These are phyloP conservation scores for Dryas drummondii DNA, from an alignment of 306 rosid genomes.

Conservation along the genomic window DNA sequence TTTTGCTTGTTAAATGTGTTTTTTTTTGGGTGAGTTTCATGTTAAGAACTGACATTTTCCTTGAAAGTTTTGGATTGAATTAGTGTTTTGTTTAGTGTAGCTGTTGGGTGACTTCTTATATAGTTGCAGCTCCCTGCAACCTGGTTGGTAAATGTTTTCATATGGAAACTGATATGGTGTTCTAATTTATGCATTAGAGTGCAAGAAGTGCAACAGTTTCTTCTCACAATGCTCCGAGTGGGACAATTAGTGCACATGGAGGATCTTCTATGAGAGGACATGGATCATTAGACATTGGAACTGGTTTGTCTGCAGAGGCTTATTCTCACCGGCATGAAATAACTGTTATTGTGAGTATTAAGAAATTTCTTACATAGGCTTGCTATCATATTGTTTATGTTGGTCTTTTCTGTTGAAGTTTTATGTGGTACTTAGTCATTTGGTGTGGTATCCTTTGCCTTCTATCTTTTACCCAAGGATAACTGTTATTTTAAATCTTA, in stretches of 20 bases:
- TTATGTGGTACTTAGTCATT: neutral
- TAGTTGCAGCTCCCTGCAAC: neutral
- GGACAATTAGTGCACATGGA: slow-evolving; percentile 43
- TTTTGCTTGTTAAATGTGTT: neutral
- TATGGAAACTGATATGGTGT: slow-evolving; percentile 8
- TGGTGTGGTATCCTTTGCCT: neutral
- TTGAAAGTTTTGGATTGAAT: neutral
- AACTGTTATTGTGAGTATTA: slow-evolving; percentile 63
- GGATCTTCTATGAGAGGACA: slow-evolving; percentile 46
- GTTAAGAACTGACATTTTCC: neutral
- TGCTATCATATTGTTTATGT: neutral
- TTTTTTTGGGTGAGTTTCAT: neutral
- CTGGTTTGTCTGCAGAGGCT: slow-evolving; percentile 65
- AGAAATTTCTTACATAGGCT: neutral
- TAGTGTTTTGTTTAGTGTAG: neutral
- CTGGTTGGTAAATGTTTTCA: neutral
- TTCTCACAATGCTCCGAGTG: slow-evolving; percentile 49
- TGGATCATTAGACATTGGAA: slow-evolving; percentile 61
- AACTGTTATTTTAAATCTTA: neutral
- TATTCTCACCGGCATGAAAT: slow-evolving; percentile 90
- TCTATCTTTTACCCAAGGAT: neutral
- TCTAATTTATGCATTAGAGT: slow-evolving; percentile 46
- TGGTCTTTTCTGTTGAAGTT: neutral
- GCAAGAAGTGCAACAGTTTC: slow-evolving; percentile 44
- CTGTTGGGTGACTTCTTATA: neutral